Base-by-base conservation (phyloP, 305 asterid species). In the Salvia sclarea region DNA sequence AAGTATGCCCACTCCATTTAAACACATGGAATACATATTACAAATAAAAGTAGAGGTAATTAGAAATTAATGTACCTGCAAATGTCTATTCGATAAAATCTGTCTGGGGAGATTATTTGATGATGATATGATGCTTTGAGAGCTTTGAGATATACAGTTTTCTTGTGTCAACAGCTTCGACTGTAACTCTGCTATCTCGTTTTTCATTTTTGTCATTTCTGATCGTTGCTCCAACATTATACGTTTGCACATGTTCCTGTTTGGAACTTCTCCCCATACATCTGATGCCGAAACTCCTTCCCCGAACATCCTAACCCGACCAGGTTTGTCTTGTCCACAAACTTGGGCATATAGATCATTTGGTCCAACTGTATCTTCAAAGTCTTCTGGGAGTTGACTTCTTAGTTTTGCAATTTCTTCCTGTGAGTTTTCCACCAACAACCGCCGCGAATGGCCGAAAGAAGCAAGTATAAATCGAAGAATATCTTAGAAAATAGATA, bases 181-280 rank as follows among this genome's bases (percentile, higher is more conserved):
- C 0, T 28, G 17, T 10, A 63, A 45, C 28, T 63, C 69, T 1
- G 44, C 60, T 24, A 64, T 11, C n/a, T 64, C 21, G 10, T 49
- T 18, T 49, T 18, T 48, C 60, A 64, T 31, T 48, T 31, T 40
- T 6, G 8, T 1, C 7, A 64, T 31, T 48, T 64, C 5, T 16
- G 30, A 25, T 10, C 14, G 12, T 28, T 63, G 69, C 10, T 28
- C 57, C 41, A 28, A 8, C 37, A 44, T 18, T 4, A 43, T 45
- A 2, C 58, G 43, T 63, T 45, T 63, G 30, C 35, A 63, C 38
- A 40, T 9, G 45, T 10, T 3, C 2, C 45, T 49, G 1, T 28
- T 30, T 4, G 58, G 33, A 64, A 28, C 58, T 18, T 30, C 69
- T 1, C 58, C 69, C 69, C 69, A 63, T 10, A 63, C 44, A 25